These are phyloP conservation scores for Potentilla sterilis DNA, from an alignment of 306 rosid genomes.

Conservation along the genomic window DNA sequence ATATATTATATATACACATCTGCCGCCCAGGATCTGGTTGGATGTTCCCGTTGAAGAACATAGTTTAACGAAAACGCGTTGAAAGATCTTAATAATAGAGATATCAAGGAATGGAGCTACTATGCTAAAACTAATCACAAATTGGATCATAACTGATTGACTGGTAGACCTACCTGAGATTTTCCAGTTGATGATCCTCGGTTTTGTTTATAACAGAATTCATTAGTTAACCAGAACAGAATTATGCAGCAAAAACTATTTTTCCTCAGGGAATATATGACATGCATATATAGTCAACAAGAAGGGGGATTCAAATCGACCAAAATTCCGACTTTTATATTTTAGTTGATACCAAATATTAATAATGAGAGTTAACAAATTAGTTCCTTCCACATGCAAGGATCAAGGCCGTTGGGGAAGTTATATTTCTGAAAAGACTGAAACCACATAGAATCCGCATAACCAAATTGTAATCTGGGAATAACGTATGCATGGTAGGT, in stretches of 20 bases:
- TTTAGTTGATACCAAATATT: slow-evolving; percentile 30
- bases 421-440: neutral
- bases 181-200: slow-evolving; percentile 13
- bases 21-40: slow-evolving; percentile 47
- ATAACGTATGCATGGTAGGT: slow-evolving; percentile 10
- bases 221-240: slow-evolving; percentile 4
- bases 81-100: slow-evolving; percentile 18
- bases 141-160: slow-evolving; percentile 30
- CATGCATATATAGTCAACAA: slow-evolving; percentile 53
- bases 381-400: slow-evolving; percentile 44
- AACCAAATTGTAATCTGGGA: neutral
- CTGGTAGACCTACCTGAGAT: slow-evolving; percentile 19
- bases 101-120: neutral
- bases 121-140: slow-evolving; percentile 11
- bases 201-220: neutral
- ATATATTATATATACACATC: neutral
- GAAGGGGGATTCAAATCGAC: slow-evolving; percentile 47
- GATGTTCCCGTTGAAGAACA: slow-evolving; percentile 23
- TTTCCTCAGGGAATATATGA: slow-evolving; percentile 39
- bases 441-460: slow-evolving; percentile 10
- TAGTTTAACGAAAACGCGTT: slow-evolving; percentile 42
- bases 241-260: slow-evolving; percentile 15
- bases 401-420: slow-evolving; percentile 26
- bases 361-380: slow-evolving; percentile 26
- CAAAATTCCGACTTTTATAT: slow-evolving; percentile 51